Evolutionary conservation across 352 stramenopile species (phyloP), one percentile per base, ranked within the genome.

Genomic region (Pythium chondricola): DNA sequence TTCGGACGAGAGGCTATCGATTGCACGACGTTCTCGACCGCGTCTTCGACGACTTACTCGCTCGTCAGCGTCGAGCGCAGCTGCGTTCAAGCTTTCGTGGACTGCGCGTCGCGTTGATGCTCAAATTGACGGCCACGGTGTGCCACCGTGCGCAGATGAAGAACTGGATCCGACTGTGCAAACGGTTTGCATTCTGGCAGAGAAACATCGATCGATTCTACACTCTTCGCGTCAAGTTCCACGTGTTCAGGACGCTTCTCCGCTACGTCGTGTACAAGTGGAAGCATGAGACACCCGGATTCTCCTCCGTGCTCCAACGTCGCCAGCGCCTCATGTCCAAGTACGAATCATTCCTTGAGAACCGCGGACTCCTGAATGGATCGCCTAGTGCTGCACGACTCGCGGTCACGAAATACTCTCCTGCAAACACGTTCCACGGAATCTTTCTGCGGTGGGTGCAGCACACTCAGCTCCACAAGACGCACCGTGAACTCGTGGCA

Each of bases 361-460:
- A 20, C 27, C 58, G 58, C 37, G 42, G 38, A 4, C 44, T 65
- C 2, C 40, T 65, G 20, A 44, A 44, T 21, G 56, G 56, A 11
- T 55, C 49, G 32, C 13, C 58, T 1, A 21, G 52, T n/a, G 33
- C 51, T 2, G 35, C 52, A n/a, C 52, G 43, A 8, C n/a, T 62
- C 43, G 52, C 52, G 7, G 16, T 61, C 16, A 66, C 58, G 24
- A 57, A 58, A 40, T 62, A 55, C 52, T 66, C 58, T 14, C 52
- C 52, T 2, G 55, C 50, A 20, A 72, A 72, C 29, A 52, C 63
- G 41, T 68, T 66, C 27, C 61, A 63, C 35, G 63, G 48, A 6
- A 55, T 69, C 2, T 72, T 72, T 27, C n/a, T 69, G 11, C 63
- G 63, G 1, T 72, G 63, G 63, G 56, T 63, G 16, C 58, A 72